phyloP scores from a whole-genome alignment of 768 basidiomycete genomes.

The Chalciporus piperatus region DNA sequence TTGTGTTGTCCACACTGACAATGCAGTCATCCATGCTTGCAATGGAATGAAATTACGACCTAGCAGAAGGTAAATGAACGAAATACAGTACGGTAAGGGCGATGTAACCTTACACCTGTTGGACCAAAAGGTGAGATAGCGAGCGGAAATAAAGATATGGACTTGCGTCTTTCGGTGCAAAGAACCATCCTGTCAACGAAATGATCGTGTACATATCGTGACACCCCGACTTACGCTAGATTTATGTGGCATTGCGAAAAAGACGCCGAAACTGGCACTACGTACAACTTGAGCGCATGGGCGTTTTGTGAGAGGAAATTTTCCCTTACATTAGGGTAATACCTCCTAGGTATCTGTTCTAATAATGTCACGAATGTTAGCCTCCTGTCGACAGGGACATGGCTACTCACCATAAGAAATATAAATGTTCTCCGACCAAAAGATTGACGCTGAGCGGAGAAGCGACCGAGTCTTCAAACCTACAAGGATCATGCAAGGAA shows the following conservation, averaged over 20 bases:
- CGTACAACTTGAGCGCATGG: not conserved
- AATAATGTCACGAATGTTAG: not conserved
- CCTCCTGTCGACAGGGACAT: not conserved
- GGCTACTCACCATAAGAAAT: not conserved
- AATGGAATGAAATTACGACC: not conserved
- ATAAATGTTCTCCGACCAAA: not conserved
- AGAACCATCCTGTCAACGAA: not conserved
- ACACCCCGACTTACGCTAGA: not conserved
- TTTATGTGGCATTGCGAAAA: not conserved
- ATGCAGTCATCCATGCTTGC: conserved; percentile 3
- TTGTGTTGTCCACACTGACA: conserved; percentile 2
- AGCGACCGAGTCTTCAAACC: too few species aligned
- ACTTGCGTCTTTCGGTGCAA: not conserved
- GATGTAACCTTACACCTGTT: not conserved
- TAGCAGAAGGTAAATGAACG: not conserved
- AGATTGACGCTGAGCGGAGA: not conserved
- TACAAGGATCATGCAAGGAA: too few species aligned
- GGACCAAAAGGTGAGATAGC: not conserved
- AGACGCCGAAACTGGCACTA: not conserved
- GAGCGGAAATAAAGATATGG: too few species aligned
- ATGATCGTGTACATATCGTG: not conserved
- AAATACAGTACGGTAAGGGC: not conserved
- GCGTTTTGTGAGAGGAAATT: not conserved
- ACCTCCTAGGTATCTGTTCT: not conserved
- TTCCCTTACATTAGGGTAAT: not conserved